Evolutionary conservation across 148 eudicot species (phyloP), one percentile per base, ranked within the genome.

Genomic region (Bassia scoparia): DNA sequence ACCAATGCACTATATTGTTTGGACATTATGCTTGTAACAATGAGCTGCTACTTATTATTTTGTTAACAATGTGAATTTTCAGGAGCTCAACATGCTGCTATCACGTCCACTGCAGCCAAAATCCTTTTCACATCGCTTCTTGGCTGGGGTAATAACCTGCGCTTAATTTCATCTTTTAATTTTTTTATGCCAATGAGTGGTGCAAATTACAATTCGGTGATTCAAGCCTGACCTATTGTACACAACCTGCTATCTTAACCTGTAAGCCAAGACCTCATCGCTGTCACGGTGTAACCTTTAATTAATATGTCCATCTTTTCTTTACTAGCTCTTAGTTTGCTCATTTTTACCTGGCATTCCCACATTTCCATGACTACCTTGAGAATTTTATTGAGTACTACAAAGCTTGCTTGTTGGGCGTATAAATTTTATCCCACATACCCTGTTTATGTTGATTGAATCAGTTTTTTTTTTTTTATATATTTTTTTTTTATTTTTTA

Each of bases 61-160:
- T 30, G 20, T 31, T 61, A 38, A 31, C 20, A n/a, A 24, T 37
- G 53, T 54, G 54, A 18, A 68, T 72, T 38, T 86, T 84, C 89
- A 94, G 98, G 98, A 94, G 68, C 93, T 94, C 55, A 88, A 78
- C 46, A 35, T 61, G 76, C 74, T 85, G 70, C 81, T 94, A 55
- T 89, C 96, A 18, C 88, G 87, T 67, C 98, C 98, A 41, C 77
- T 94, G 84, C 96, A 94, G 83, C 97, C 98, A 29, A 89, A 88
- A 78, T 78, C 96, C 76, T 91, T 94, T 71, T 89, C 97, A 54
- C 91, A 77, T 72, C 98, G 98, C 81, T 94, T 74, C 81, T 78
- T 91, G 81, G 97, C 98, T 18, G 98, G 98, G 86, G 98, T 94
- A 87, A 81, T 61, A 55, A 48, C 41, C 29, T 61, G 0, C 50